Base-by-base conservation (phyloP, 495 filamentous ascomycete genomes). In the Aspergillus bridgeri region DNA sequence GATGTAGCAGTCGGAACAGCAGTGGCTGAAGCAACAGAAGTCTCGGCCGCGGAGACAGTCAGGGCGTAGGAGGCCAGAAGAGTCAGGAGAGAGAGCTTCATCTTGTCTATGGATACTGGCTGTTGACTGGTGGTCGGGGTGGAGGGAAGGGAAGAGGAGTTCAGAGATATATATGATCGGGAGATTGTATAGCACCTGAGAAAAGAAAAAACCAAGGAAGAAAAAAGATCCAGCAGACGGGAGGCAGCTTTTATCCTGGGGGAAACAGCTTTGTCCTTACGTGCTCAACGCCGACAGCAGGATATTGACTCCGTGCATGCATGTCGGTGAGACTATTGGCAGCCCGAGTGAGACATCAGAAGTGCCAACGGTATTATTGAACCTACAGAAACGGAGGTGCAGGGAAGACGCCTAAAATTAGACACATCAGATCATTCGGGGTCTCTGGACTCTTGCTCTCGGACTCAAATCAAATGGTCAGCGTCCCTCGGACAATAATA, bases 401-500 rank as follows among this genome's bases (percentile, higher is more conserved):
- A 38, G 33, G 13, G 2, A 15, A 11, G 33, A 38, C 13, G 7
- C 17, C 33, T 38, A 38, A 11, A 38, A 38, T 38, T 38, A 38
- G 33, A 38, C 33, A 38, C 33, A 13, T 38, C 33, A 38, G 33
- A 38, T 11, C 7, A 38, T 11, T 15, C 33, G 33, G 3, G 2
- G 27, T 29, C 13, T 15, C 13, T 38, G 9, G 8, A 13, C 9
- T 38, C 33, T 38, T 38, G 33, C 33, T 13, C 33, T 38, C 33
- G 33, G 13, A 38, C 33, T 15, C 33, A 38, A 38, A 15, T 48
- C 24, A 23, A 51, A 51, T 51, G 48, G 22, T 55, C 53, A 25
- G 42, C 43, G 44, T 51, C 52, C 52, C 18, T 57, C 29, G 53
- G 48, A 43, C 54, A 61, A 43, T 43, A 62, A 46, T 55, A 62